Evolutionary conservation across 257 asterid genomes (phyloP), one percentile per base, ranked within the genome.

Genomic region (Forsythia viridissima): DNA sequence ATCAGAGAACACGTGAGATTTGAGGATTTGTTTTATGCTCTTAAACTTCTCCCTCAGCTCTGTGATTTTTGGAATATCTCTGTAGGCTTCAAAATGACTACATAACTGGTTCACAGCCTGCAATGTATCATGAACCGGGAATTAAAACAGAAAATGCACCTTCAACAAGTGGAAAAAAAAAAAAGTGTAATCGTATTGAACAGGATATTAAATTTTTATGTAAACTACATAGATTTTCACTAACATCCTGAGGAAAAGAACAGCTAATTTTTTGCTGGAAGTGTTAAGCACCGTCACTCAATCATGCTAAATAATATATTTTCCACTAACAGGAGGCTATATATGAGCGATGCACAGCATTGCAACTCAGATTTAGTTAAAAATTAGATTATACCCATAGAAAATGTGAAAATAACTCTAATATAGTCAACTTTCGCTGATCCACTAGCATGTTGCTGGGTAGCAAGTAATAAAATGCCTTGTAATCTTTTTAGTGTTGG

Each of bases 31-130:
- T 83, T 93, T 93, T 88, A 94, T 93, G 87, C 94, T 93, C 91
- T 94, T 93, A 83, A 93, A 93, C 87, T 91, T 93, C 74, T 95
- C 97, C 84, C 97, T 85, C 24, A 95, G 97, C 86, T 93, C 99
- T 42, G 97, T 91, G 79, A 95, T 93, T 91, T 92, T 95, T 72
- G 90, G 97, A 85, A 93, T 86, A 84, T 95, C 97, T 83, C 96
- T 90, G 76, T 95, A 93, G 71, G 97, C 98, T 86, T 93, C 99
- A 87, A 94, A 94, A 89, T 94, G 97, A 83, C 96, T 90, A 84
- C 98, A 91, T 82, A 94, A 79, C 87, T 94, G 99, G 92, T 90
- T 94, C 87, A 94, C 99, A 80, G 99, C 99, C 98, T 95, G 92
- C 76, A 83, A 85, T 80, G 80, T 66, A 79, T 43, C 76, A 84